Percentiles rank a stretch among this genome's conserved stretches.
Conservation (phyloP, 2,329 filamentous ascomycete species). For the Zymoseptoria tritici region DNA sequence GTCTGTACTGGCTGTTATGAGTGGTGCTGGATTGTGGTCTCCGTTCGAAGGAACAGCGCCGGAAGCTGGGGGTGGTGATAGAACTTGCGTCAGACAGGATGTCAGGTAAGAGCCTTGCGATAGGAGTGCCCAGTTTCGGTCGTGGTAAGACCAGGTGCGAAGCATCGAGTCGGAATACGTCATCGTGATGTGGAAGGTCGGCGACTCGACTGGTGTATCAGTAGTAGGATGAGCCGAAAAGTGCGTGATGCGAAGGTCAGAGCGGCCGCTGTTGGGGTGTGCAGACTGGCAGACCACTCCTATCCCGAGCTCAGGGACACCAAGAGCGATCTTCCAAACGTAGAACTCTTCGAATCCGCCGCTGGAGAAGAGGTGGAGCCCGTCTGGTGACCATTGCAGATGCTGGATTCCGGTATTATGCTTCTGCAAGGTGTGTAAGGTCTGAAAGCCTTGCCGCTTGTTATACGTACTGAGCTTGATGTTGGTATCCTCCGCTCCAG, state of each 20-base stretch:
- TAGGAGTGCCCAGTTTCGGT: conserved; percentile 30
- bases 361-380: conserved; percentile 71
- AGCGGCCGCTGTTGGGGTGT: conserved; percentile 44
- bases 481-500: conserved; percentile 62
- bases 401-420: conserved; percentile 81
- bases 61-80: conserved; percentile 44
- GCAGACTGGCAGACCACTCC: conserved; percentile 47
- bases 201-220: background rate
- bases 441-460: conserved; percentile 33
- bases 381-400: conserved; percentile 62
- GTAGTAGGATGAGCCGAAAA: conserved; percentile 53
- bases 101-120: conserved; percentile 39
- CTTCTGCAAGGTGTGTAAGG: conserved; percentile 60
- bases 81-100: conserved; percentile 61
- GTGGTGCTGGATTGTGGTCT: conserved; percentile 34
- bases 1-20: conserved; percentile 73
- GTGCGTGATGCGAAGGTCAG: conserved; percentile 72
- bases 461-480: conserved; percentile 63
- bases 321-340: conserved; percentile 60
- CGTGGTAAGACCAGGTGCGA: conserved; percentile 39
- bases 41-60: conserved; percentile 32
- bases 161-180: conserved; percentile 78
- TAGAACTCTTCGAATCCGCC: conserved; percentile 85
- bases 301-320: conserved; percentile 43
- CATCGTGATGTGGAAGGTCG: conserved; percentile 56